These are phyloP conservation scores for Ananas comosus DNA, from an alignment of 176 grass and related monocot genomes.

Conservation along the genomic window DNA sequence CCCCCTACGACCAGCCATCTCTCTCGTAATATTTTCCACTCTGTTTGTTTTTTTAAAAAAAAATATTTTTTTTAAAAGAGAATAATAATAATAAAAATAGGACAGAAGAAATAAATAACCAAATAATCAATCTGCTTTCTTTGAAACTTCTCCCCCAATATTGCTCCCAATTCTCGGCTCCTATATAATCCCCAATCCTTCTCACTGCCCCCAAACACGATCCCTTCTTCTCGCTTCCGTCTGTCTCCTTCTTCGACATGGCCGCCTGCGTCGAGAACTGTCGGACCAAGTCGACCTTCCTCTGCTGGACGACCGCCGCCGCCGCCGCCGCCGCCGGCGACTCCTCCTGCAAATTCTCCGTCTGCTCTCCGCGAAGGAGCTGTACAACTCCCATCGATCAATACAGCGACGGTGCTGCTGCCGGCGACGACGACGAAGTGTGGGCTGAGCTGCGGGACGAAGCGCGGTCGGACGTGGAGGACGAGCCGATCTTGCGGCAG, in stretches of 20 bases:
- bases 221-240: too few species aligned
- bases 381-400: background rate
- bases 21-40: background rate
- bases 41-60: background rate
- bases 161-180: background rate
- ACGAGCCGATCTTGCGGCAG: constrained; percentile 52
- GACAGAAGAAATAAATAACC: too few species aligned
- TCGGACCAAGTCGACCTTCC: background rate
- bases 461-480: constrained; percentile 42
- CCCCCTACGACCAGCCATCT: background rate
- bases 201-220: too few species aligned
- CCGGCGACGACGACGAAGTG: constrained; percentile 24
- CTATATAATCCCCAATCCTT: too few species aligned
- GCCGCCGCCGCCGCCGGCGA: constrained; percentile 5
- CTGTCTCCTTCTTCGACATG: constrained; percentile 19
- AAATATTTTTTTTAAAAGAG: background rate
- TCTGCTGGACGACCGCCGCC: background rate
- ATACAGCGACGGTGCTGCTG: background rate
- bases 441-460: constrained; percentile 54
- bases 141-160: background rate
- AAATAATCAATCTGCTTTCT: background rate
- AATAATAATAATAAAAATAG: background rate
- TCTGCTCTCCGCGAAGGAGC: background rate
- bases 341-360: constrained; percentile 9
- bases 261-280: constrained; percentile 75